Evolutionary conservation across 768 basidiomycete species (phyloP), one percentile per base, ranked within the genome.

Genomic region (Tricholoma terreum): DNA sequence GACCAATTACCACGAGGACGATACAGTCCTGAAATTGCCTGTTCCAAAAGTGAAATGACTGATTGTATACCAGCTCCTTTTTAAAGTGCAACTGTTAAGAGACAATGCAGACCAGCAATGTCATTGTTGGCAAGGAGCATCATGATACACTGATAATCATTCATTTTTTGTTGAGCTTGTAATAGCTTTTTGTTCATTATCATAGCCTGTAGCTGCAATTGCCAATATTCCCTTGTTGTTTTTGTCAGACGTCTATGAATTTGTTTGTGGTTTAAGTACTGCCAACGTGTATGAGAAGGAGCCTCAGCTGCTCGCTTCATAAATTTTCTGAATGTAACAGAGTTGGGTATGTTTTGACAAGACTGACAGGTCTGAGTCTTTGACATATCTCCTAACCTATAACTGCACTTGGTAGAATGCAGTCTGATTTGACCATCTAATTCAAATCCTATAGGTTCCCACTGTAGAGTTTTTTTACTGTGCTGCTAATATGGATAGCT

Each of bases 1-100:
- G 59, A 61, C 56, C 61, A 68, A 1, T 55, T 56, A 43, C 55
- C 56, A 7, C 53, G 35, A 17, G 65, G 58, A 6, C 34, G 17
- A 57, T 62, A 62, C 11, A 57, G 7, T 3, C 63, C 58, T 27
- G 12, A 6, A 24, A 48, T 48, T 24, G 46, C 46, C 10, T 48
- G 6, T 11, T 31, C 30, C 17, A 48, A 9, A 6, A 10, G 21
- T 10, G 21, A 48, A 6, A 24, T 48, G 24, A 22, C 14, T 10
- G 46, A 8, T 11, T 51, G 36, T 12, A 38, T 2, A 30, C 21
- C 21, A 21, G n/a, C 57, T 4, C 61, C 54, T 21, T 56, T 51
- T 4, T 33, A 50, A 31, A 61, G 53, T 3, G 49, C 54, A 4
- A 48, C 50, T 22, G 57, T n/a, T 15, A 61, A 49, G 22, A 61